Base-by-base conservation (phyloP, 805 yeast genomes). In the Starmerella scarabaei region DNA sequence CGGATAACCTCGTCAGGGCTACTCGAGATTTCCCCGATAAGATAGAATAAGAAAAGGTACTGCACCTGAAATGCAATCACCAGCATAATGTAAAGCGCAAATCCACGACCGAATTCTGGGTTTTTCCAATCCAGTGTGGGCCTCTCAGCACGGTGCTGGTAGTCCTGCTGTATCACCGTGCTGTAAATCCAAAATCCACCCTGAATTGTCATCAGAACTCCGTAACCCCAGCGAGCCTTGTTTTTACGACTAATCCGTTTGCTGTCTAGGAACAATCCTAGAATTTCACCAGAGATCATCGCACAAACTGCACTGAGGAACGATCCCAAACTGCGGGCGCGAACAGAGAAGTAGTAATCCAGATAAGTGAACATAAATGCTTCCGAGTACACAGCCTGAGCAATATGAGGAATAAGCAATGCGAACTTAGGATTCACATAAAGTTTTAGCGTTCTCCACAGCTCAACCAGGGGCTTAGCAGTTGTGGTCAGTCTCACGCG, bases 311-410 rank as follows among this genome's bases (percentile, higher is more conserved):
- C 77, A 35, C 69, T 56, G 33, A 69, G 55, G 67, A 66, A 37
- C 63, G 63, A 24, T 56, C 73, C 73, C 48, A 73, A 64, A 3
- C 78, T 69, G 47, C 79, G 64, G 12, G 79, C 69, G 53, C 77
- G 62, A 36, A 72, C 55, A 47, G 65, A 68, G 56, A 73, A 73
- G 41, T 70, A 62, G 26, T 64, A 67, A 21, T 35, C 48, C 19
- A 42, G 27, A 32, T 44, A 44, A 14, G 48, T 45, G 40, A 24
- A 36, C 17, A 27, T 38, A 31, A 42, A 37, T 4, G 49, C 33
- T 27, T 47, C 51, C 12, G 48, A 24, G 28, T 26, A 44, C 14
- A 47, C 50, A 2, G 50, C 46, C 21, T 41, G 46, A 15, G 42
- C 30, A 28, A 46, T 44, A 21, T 31, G 38, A 1, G 50, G 49